Conservation (phyloP, 352 stramenopile species). For the Saprolegnia diclina region DNA sequence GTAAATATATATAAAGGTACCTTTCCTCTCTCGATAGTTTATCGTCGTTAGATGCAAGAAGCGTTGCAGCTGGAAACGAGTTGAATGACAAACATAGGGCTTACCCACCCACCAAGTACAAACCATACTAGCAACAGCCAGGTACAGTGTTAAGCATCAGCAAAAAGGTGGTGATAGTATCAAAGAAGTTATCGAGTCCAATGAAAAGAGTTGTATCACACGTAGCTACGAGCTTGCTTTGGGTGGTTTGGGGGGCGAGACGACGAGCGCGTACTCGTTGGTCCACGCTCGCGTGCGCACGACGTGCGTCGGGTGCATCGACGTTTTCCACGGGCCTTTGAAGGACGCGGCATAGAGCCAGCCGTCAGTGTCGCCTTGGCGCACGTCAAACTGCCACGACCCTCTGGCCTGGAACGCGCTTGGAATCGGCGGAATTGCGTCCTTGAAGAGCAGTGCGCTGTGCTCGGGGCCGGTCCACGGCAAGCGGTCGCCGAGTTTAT, state of each 20-base stretch:
- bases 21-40: no score
- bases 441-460: background rate
- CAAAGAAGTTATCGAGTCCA: no score
- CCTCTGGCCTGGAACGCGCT: background rate
- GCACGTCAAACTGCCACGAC: conserved; percentile 44
- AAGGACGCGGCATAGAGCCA: conserved; percentile 71
- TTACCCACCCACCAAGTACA: no score
- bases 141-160: no score
- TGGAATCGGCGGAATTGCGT: conserved; percentile 14
- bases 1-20: no score
- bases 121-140: no score
- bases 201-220: no score
- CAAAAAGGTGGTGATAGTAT: no score
- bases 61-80: no score
- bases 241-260: background rate
- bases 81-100: no score
- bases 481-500: conserved; percentile 4
- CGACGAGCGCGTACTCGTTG: conserved; percentile 38
- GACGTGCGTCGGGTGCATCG: conserved; percentile 45
- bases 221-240: background rate
- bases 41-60: no score
- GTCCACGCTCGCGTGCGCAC: conserved; percentile 64
- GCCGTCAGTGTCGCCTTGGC: conserved; percentile 45
- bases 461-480: conserved; percentile 16
- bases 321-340: conserved; percentile 46